Conservation (phyloP, 305 asterid species). For the Nicotiana rustica region DNA sequence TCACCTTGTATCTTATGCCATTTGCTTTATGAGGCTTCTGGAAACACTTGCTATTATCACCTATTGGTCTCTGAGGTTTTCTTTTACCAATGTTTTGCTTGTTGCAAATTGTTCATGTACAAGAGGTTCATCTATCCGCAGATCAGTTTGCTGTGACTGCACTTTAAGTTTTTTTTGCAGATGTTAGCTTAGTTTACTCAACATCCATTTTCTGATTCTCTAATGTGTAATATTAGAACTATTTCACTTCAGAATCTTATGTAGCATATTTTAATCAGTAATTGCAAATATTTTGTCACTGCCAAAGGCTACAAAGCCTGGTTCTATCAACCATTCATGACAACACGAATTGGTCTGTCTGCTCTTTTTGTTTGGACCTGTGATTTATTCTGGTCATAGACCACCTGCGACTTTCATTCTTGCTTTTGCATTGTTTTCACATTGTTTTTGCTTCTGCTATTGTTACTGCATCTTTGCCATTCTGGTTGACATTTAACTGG, state of each 20-base stretch:
- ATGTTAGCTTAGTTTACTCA: too few species aligned
- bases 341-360: not conserved
- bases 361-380: not conserved
- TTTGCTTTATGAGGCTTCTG: not conserved
- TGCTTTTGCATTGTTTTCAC: not conserved
- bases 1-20: not conserved
- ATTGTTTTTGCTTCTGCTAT: constrained; percentile 36
- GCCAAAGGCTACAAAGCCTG: too few species aligned
- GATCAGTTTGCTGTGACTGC: not conserved
- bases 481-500: constrained; percentile 53
- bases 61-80: not conserved
- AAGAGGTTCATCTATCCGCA: not conserved
- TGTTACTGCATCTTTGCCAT: constrained; percentile 43
- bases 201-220: not conserved
- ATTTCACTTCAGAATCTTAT: not conserved
- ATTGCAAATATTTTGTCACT: not conserved
- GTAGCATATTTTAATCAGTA: not conserved
- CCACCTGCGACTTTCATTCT: not conserved
- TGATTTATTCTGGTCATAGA: not conserved
- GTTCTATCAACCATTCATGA: not conserved
- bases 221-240: not conserved
- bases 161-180: not conserved
- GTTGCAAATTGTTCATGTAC: not conserved
- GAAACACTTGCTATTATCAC: not conserved
- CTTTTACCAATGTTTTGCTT: not conserved